These are phyloP conservation scores for Trichoderma gamsii DNA, from an alignment of 495 filamentous ascomycete species.

Conservation along the genomic window DNA sequence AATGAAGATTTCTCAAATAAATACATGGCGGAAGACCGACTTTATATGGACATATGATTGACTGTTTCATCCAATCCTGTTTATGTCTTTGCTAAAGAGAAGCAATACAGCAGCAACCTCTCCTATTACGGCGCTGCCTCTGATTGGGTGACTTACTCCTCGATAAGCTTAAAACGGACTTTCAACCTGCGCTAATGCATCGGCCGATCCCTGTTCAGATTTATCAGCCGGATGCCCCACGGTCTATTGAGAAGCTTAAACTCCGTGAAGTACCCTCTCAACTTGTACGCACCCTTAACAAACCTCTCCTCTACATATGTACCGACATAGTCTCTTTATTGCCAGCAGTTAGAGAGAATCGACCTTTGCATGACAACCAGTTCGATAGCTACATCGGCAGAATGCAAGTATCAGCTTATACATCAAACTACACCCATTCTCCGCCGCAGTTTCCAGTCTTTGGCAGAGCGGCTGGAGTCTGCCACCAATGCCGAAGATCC, in stretches of 20 bases:
- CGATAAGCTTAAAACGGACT: background rate
- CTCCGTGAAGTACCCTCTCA: background rate
- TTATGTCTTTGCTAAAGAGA: background rate
- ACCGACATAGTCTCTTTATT: background rate
- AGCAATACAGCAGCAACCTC: background rate
- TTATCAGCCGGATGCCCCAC: background rate
- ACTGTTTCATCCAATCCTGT: background rate
- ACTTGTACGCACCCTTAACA: background rate
- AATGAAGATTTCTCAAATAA: no score
- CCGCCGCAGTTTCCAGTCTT: background rate
- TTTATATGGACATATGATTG: background rate
- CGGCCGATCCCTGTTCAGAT: constrained; percentile 5
- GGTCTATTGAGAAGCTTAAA: background rate
- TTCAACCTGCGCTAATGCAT: background rate
- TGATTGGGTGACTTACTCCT: background rate
- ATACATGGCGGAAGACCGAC: background rate
- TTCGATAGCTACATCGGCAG: background rate
- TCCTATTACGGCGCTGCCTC: background rate
- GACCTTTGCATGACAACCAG: background rate
- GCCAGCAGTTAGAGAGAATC: background rate
- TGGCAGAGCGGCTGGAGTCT: background rate
- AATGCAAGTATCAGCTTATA: constrained; percentile 3
- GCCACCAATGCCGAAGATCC: background rate
- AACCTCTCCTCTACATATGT: background rate
- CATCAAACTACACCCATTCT: background rate